Evolutionary conservation across 1,284 basidiomycete species (phyloP), one percentile per base, ranked within the genome.

Genomic region (Dichomitus squalens): DNA sequence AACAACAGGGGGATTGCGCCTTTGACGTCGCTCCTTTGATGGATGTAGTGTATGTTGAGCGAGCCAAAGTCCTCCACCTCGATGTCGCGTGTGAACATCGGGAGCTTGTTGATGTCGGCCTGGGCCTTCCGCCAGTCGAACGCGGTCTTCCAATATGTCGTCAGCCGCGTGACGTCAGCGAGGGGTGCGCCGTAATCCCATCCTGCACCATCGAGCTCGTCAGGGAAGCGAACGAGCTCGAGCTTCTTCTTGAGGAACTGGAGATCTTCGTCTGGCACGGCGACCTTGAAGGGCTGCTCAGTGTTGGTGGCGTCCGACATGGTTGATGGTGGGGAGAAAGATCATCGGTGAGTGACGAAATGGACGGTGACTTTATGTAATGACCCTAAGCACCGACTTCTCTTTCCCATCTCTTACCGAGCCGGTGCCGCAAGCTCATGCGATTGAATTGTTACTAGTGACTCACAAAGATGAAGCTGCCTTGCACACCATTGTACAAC

Each of bases 61-160:
- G 65, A 58, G 0, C 71, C 76, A 43, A 75, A 75, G 7, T 62
- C 68, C 0, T 75, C 71, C 0, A 80, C 70, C 3, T 69, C 59
- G 43, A 80, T 71, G 49, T 75, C 70, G n/a, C 70, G 65, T 1
- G 75, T 81, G 64, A 76, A 80, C 71, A 76, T 77, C 16, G 79
- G 77, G 0, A 82, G 51, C 27, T 69, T 61, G 55, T 81, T 81
- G 52, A 82, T 64, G 6, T 63, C 61, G 0, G 62, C 67, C 48
- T 81, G 79, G n/a, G 73, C 64, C 23, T 63, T 68, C 48, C 74
- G 71, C 80, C 80, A 81, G 64, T 81, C 71, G 35, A 74, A 82
- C 1, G 66, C 72, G 18, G 68, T 59, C 46, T 68, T 73, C 80
- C 80, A 81, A 18, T 69, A 67, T 18, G 62, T 60, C 1, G 69